A percentile compares a stretch with the other conserved stretches of the same genome.
Evolutionary conservation across 139 green algal genomes (phyloP).

Genomic region (Trebouxia sp.): DNA sequence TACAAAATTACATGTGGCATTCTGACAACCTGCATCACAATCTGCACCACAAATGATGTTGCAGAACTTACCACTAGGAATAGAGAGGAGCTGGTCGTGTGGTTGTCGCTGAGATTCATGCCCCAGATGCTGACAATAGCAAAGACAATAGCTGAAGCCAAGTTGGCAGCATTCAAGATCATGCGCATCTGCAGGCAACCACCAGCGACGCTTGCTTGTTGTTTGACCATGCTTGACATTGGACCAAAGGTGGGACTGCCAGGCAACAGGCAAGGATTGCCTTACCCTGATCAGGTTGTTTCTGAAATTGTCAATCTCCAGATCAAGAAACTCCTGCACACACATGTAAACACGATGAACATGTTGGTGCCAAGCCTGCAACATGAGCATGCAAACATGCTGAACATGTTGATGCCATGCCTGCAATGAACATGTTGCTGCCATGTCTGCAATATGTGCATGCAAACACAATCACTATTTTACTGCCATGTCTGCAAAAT

Average conservation of each 20-base stretch:
- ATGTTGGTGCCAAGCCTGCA: not conserved
- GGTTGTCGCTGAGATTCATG: conserved; percentile 17
- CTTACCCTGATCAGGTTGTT: conserved; percentile 78
- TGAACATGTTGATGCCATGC: too few species aligned
- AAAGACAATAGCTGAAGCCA: conserved; percentile 17
- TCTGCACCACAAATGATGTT: not conserved
- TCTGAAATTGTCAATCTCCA: conserved; percentile 86
- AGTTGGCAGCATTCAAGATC: conserved; percentile 9
- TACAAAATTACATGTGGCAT: not conserved
- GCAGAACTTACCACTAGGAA: not conserved
- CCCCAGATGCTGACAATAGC: conserved; percentile 2
- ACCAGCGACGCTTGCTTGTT: too few species aligned
- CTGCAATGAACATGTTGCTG: not conserved
- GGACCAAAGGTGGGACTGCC: too few species aligned
- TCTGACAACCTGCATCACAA: too few species aligned
- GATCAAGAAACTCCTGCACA: conserved; percentile 88
- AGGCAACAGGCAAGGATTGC: too few species aligned
- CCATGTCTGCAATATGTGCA: not conserved
- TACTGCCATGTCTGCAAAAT: not conserved
- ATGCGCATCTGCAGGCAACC: conserved; percentile 18
- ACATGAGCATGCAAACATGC: too few species aligned
- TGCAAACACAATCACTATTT: not conserved
- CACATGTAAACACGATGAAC: not conserved
- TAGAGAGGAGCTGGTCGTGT: not conserved
- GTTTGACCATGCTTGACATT: too few species aligned